Evolutionary conservation across 2,329 filamentous ascomycete species (phyloP), one percentile per base, ranked within the genome.

Genomic region (Ascochyta clinopodiicola): DNA sequence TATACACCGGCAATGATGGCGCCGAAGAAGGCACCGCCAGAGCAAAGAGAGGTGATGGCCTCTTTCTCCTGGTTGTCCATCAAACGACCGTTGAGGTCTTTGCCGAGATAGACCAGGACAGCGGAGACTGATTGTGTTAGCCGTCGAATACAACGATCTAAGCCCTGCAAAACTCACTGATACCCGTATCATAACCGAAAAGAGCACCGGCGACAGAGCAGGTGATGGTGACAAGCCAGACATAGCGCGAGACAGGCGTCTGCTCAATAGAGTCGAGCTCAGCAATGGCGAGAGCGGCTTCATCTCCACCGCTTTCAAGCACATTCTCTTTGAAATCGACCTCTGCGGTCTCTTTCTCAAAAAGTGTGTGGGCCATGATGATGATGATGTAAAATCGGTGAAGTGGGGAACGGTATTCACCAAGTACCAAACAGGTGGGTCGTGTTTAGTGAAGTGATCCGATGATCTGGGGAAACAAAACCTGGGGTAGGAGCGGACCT

Each of bases 31-130:
- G 80, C 79, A 34, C 78, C 81, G 29, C 78, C 81, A 6, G 78
- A 81, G 19, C 78, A 81, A 17, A 84, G 75, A 0, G 81, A 82
- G 0, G 82, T 84, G 32, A 84, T 77, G 25, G 84, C 70, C 59
- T 84, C 81, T 58, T 81, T 78, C 56, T 84, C 80, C 3, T 71
- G 75, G 4, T 77, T 74, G 24, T 60, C 71, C 4, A 81, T 67
- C 2, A 63, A 61, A 29, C 76, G 71, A 9, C 31, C 17, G 25
- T 76, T 75, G 8, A 83, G 76, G 45, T 77, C 73, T 37, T 64
- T 60, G 24, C 70, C 63, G 21, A 79, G 68, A 38, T 74, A 76
- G 13, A 81, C 75, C 0, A 81, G 69, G 9, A 80, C 79, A 0
- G 75, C 80, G 19, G 73, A 80, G 50, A 78, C 81, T 67, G 77